phyloP scores from a whole-genome alignment of 345 rosid species.

The Aquilaria malaccensis region DNA sequence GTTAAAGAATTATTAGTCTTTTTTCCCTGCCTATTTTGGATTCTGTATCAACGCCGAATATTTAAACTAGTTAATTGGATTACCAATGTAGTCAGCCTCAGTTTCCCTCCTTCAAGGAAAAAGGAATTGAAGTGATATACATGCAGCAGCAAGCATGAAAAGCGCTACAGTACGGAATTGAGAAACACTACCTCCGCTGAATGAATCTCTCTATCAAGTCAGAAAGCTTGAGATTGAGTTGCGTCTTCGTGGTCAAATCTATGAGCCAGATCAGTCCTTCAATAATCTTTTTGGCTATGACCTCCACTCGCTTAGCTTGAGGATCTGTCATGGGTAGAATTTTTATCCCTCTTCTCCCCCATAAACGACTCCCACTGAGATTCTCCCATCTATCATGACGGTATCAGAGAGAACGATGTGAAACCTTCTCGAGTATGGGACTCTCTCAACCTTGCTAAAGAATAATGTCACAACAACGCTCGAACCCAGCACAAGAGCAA shows the following conservation, averaged over 20 bases:
- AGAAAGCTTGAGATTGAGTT: too few relatives aligned
- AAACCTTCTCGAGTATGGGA: constrained; percentile 3
- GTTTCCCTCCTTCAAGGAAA: constrained; percentile 21
- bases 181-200: too few relatives aligned
- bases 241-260: neutral
- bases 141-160: too few relatives aligned
- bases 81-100: constrained; percentile 32
- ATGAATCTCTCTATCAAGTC: too few relatives aligned
- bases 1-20: too few relatives aligned
- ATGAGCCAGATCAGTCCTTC: neutral
- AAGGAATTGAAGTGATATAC: neutral
- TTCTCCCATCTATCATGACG: neutral
- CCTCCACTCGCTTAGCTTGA: neutral
- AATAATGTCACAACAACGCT: neutral
- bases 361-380: neutral
- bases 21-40: too few relatives aligned
- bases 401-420: neutral
- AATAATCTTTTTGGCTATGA: neutral
- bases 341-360: neutral
- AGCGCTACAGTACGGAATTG: too few relatives aligned
- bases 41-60: too few relatives aligned
- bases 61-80: too few relatives aligned
- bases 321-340: neutral
- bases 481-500: neutral
- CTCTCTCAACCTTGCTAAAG: neutral